Conservation (phyloP, 768 basidiomycete species). For the Tulasnella sp. region DNA sequence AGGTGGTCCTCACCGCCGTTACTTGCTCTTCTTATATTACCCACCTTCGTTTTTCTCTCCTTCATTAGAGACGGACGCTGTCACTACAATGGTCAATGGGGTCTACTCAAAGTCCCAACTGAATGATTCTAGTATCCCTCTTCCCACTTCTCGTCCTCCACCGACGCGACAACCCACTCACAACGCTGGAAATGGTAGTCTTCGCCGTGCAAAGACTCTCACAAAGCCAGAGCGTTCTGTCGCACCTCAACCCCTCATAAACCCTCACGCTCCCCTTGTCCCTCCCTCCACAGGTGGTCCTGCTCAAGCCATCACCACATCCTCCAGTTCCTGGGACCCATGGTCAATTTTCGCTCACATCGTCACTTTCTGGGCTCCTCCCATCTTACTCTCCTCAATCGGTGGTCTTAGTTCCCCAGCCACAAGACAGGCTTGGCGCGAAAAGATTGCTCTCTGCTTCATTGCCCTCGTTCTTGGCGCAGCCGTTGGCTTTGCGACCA, state of each 20-base stretch:
- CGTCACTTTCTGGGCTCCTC: conserved; percentile 86
- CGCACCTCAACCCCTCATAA: conserved; percentile 87
- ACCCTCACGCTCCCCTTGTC: conserved; percentile 45
- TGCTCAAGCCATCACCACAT: conserved; percentile 25
- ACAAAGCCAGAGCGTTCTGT: conserved; percentile 91
- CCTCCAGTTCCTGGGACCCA: conserved; percentile 31
- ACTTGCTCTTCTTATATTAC: no score
- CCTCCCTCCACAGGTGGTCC: conserved; percentile 28
- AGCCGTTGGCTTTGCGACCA: conserved; percentile 78
- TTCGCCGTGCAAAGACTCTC: conserved; percentile 87
- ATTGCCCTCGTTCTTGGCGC: conserved; percentile 70
- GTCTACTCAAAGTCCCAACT: conserved; percentile 6
- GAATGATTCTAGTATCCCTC: conserved; percentile 36
- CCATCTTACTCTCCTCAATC: conserved; percentile 52
- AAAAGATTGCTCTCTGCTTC: conserved; percentile 88
- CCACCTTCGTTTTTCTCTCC: no score
- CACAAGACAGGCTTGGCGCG: conserved; percentile 86
- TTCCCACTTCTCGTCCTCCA: conserved; percentile 47
- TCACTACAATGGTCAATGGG: not conserved
- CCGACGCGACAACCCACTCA: conserved; percentile 32
- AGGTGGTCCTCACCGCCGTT: no score
- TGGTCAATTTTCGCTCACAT: conserved; percentile 75
- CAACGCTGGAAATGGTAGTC: conserved; percentile 30
- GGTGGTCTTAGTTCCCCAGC: conserved; percentile 72
- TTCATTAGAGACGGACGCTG: no score